These are phyloP conservation scores for Microbotryomycetes sp. DNA, from an alignment of 1,284 basidiomycete species.

Conservation along the genomic window DNA sequence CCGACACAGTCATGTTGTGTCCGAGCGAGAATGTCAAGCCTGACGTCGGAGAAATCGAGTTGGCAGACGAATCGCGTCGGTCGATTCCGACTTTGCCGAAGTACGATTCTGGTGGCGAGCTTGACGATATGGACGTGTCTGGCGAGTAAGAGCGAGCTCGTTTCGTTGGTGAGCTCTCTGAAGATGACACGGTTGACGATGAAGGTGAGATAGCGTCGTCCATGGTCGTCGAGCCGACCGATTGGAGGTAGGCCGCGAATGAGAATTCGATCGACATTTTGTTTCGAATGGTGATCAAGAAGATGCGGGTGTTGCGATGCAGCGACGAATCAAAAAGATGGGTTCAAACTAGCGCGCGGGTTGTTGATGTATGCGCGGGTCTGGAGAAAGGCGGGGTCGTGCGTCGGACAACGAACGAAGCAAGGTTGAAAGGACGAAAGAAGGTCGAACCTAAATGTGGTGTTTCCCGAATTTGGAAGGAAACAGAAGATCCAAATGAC, in stretches of 20 bases:
- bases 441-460: not conserved
- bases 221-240: not conserved
- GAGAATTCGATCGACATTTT: not conserved
- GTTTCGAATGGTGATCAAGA: not conserved
- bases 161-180: conserved; percentile 21
- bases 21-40: conserved; percentile 4
- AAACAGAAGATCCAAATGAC: too few relatives aligned
- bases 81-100: not conserved
- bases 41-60: not conserved
- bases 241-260: conserved; percentile 1
- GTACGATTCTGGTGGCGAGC: not conserved
- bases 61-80: not conserved
- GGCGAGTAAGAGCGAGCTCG: conserved; percentile 30
- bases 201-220: not conserved
- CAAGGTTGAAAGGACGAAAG: not conserved
- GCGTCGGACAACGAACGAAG: not conserved
- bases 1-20: conserved; percentile 2
- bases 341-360: not conserved
- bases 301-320: too few relatives aligned
- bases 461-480: too few relatives aligned
- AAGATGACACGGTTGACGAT: not conserved
- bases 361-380: not conserved
- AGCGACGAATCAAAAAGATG: too few relatives aligned
- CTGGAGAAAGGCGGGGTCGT: not conserved
- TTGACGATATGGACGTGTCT: conserved; percentile 5